Conservation (phyloP, 257 asterid species). For the Scutellaria minor region DNA sequence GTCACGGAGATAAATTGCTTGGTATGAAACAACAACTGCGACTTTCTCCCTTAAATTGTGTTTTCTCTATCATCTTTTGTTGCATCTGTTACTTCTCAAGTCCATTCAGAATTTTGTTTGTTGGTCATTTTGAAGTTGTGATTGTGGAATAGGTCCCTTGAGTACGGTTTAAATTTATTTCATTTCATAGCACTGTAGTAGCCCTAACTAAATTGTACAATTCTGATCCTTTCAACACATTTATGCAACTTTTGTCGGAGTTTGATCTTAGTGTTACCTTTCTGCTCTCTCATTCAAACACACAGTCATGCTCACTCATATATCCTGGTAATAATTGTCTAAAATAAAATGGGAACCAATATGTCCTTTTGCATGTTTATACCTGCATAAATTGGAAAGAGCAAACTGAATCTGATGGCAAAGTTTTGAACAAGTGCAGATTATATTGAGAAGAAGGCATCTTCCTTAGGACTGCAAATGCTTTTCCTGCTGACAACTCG, state of each 20-base stretch:
- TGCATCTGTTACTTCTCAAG: not conserved
- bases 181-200: not conserved
- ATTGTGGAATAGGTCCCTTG: slow-evolving; percentile 6
- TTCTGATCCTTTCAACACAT: too few relatives aligned
- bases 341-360: not conserved
- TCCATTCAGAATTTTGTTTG: not conserved
- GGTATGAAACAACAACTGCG: slow-evolving; percentile 55
- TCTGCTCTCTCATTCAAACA: slow-evolving; percentile 5
- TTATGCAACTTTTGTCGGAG: not conserved
- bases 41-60: slow-evolving; percentile 10
- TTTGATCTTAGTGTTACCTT: not conserved
- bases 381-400: slow-evolving; percentile 2
- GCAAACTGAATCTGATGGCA: not conserved
- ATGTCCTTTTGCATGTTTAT: not conserved
- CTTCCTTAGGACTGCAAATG: slow-evolving; percentile 72
- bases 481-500: slow-evolving; percentile 93
- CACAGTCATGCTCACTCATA: not conserved
- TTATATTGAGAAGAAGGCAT: slow-evolving; percentile 91
- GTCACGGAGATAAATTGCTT: slow-evolving; percentile 96
- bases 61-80: not conserved
- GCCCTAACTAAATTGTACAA: not conserved
- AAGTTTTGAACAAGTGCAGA: slow-evolving; percentile 54
- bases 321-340: not conserved
- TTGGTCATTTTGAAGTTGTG: not conserved
- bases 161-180: not conserved